These are phyloP conservation scores for Penicillium coffeae DNA, from an alignment of 495 filamentous ascomycete genomes.

Conservation along the genomic window DNA sequence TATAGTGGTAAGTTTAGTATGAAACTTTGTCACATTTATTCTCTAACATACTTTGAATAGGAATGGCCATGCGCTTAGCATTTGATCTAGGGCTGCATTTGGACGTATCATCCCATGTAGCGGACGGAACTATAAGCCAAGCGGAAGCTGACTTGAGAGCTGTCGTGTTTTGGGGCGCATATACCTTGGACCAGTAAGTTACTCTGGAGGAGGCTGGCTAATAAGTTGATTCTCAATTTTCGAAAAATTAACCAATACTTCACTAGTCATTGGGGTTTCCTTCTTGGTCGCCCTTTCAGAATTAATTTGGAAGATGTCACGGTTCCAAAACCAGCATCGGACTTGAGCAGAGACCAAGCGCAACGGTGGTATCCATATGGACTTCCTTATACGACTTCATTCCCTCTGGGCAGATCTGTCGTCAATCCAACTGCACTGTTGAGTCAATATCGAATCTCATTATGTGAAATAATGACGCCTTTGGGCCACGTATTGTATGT, in stretches of 20 bases:
- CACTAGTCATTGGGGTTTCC: slow-evolving; percentile 31
- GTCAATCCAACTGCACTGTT: neutral
- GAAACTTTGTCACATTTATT: neutral
- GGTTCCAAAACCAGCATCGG: slow-evolving; percentile 1
- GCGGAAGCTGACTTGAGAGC: slow-evolving; percentile 29
- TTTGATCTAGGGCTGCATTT: slow-evolving; percentile 36
- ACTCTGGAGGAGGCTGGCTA: neutral
- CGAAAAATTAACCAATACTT: slow-evolving; percentile 3
- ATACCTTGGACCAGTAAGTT: slow-evolving; percentile 30
- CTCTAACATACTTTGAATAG: slow-evolving; percentile 2
- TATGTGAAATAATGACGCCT: slow-evolving; percentile 11
- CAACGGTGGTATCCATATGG: slow-evolving; percentile 6
- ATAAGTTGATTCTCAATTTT: neutral
- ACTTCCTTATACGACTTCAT: slow-evolving; percentile 1
- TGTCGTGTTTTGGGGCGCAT: slow-evolving; percentile 34
- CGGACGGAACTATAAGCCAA: slow-evolving; percentile 19
- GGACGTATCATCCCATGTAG: slow-evolving; percentile 27
- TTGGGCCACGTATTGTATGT: slow-evolving; percentile 8
- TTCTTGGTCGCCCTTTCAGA: slow-evolving; percentile 24
- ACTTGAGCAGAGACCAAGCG: neutral
- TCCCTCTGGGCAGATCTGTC: neutral
- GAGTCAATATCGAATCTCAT: neutral
- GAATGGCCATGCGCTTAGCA: slow-evolving; percentile 38
- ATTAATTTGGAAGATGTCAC: slow-evolving; percentile 10
- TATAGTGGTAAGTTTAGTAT: slow-evolving; percentile 28